These are phyloP conservation scores for Gossypium trilobum DNA, from an alignment of 441 rosid genomes.

Conservation along the genomic window DNA sequence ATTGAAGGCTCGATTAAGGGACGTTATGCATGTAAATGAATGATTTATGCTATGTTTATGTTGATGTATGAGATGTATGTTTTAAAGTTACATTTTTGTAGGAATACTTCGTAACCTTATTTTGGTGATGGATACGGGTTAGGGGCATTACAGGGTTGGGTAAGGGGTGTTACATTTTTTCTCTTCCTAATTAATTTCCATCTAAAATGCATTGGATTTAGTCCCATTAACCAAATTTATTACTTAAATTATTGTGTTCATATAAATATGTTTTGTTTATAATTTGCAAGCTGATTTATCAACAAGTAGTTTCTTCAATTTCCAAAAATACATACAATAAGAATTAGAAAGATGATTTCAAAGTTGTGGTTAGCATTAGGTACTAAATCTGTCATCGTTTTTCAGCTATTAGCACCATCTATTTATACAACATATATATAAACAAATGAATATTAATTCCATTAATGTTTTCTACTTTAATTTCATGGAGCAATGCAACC, in stretches of 20 bases:
- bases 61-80: too few relatives aligned
- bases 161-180: too few relatives aligned
- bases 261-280: not conserved
- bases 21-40: too few relatives aligned
- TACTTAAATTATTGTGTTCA: not conserved
- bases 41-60: too few relatives aligned
- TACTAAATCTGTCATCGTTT: not conserved
- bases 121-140: too few relatives aligned
- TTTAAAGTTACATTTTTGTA: too few relatives aligned
- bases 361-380: constrained; percentile 46
- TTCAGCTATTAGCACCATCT: not conserved
- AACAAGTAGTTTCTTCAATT: constrained; percentile 30
- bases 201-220: not conserved
- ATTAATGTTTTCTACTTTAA: not conserved
- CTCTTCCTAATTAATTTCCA: too few relatives aligned
- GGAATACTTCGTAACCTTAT: too few relatives aligned
- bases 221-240: not conserved
- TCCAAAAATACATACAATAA: constrained; percentile 46
- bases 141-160: too few relatives aligned
- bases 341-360: constrained; percentile 49
- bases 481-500: constrained; percentile 20
- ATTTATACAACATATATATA: not conserved
- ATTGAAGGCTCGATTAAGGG: too few relatives aligned
- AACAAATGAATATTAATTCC: not conserved
- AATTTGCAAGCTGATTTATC: constrained; percentile 36